phyloP scores from a whole-genome alignment of 768 basidiomycete species.

The Boletus subcaerulescens region DNA sequence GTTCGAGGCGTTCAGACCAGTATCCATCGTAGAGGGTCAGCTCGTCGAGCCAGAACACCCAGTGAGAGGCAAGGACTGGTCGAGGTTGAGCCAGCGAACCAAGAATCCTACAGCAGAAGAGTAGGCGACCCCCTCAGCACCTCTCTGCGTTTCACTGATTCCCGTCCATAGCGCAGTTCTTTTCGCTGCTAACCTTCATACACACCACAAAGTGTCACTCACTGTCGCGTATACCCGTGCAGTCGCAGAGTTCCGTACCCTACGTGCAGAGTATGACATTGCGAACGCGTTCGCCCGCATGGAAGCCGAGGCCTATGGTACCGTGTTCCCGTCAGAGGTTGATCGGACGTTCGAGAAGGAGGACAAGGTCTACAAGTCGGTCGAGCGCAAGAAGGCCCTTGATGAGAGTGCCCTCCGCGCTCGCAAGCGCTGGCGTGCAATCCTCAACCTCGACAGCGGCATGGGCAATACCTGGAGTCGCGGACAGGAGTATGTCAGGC shows the following conservation, averaged over 20 bases:
- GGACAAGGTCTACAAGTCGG: slow-evolving; percentile 56
- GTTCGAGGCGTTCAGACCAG: slow-evolving; percentile 87
- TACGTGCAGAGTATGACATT: slow-evolving; percentile 82
- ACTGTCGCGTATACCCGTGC: slow-evolving; percentile 78
- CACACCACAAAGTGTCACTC: slow-evolving; percentile 58
- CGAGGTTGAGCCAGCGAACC: slow-evolving; percentile 73
- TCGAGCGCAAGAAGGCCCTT: slow-evolving; percentile 51
- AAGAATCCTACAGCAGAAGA: slow-evolving; percentile 86
- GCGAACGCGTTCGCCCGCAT: slow-evolving; percentile 70
- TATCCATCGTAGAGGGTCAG: slow-evolving; percentile 70
- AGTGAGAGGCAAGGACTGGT: slow-evolving; percentile 66
- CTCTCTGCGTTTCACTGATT: slow-evolving; percentile 6
- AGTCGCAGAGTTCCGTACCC: slow-evolving; percentile 81
- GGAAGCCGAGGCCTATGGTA: slow-evolving; percentile 79
- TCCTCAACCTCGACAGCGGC: slow-evolving; percentile 43
- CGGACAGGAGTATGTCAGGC: slow-evolving; percentile 66
- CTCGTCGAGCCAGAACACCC: slow-evolving; percentile 54
- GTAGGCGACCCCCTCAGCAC: slow-evolving; percentile 46
- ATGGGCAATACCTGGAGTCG: slow-evolving; percentile 59
- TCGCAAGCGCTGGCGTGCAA: slow-evolving; percentile 75
- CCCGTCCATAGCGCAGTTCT: slow-evolving; percentile 59
- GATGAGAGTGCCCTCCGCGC: slow-evolving; percentile 62
- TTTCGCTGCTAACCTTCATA: slow-evolving; percentile 77
- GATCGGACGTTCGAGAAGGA: slow-evolving; percentile 61
- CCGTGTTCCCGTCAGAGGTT: slow-evolving; percentile 60